A percentile compares a stretch with the other conserved stretches of the same genome.
Evolutionary conservation across 768 basidiomycete genomes (phyloP).

Genomic region (Tricholoma saponaceum): DNA sequence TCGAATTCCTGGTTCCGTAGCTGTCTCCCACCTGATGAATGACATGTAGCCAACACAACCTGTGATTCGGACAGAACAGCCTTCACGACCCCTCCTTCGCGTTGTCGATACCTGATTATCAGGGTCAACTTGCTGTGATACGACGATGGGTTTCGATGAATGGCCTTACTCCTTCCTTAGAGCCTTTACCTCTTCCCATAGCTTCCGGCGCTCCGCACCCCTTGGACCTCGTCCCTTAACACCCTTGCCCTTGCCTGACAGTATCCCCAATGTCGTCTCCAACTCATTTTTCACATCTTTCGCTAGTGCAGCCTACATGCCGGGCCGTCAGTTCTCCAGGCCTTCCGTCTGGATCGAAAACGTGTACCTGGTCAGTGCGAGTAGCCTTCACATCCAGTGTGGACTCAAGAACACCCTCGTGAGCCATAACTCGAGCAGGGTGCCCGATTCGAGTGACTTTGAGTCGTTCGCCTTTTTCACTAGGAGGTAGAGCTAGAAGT

Average conservation of each 20-base stretch:
- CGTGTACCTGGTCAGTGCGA: constrained; percentile 62
- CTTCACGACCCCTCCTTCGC: constrained; percentile 81
- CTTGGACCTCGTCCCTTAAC: constrained; percentile 67
- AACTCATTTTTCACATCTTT: constrained; percentile 89
- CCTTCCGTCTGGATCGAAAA: neutral
- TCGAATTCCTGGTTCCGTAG: constrained; percentile 79
- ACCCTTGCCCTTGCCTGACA: constrained; percentile 74
- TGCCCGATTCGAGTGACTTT: constrained; percentile 90
- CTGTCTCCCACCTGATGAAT: constrained; percentile 86
- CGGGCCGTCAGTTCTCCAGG: constrained; percentile 4
- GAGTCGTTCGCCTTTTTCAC: constrained; percentile 46
- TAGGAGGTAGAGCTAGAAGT: constrained; percentile 56
- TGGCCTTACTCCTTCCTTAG: constrained; percentile 81
- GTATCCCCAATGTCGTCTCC: constrained; percentile 55
- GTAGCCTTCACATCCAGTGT: constrained; percentile 74
- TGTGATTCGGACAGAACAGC: constrained; percentile 79
- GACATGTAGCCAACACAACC: constrained; percentile 92
- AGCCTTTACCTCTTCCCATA: constrained; percentile 85
- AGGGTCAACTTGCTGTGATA: neutral
- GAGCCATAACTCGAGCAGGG: constrained; percentile 86
- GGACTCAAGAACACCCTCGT: constrained; percentile 58
- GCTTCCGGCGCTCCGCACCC: constrained; percentile 71
- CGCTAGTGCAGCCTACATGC: constrained; percentile 64
- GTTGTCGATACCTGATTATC: constrained; percentile 68
- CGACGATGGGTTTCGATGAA: neutral